Percentiles rank a stretch among this genome's conserved stretches.
Evolutionary conservation across 2,329 filamentous ascomycete genomes (phyloP).

Genomic region (Penicillium sp.): DNA sequence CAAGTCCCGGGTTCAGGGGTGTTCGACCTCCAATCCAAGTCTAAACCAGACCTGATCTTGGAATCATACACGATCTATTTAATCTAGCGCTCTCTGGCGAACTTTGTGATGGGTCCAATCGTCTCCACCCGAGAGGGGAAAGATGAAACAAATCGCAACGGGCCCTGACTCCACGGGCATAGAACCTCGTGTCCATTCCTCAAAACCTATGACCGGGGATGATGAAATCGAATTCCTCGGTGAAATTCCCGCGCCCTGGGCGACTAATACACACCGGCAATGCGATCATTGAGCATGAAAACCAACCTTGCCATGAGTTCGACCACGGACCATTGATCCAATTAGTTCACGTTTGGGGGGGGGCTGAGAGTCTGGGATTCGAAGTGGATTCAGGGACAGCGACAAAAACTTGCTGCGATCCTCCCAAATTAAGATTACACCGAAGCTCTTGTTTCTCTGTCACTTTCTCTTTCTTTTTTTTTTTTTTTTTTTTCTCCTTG

Average conservation of each 20-base stretch:
- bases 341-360: neutral
- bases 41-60: neutral
- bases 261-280: neutral
- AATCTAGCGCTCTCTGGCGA: conserved; percentile 8
- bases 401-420: conserved; percentile 16
- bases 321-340: neutral
- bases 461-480: neutral
- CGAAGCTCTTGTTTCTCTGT: neutral
- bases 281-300: conserved; percentile 9
- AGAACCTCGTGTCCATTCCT: neutral
- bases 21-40: neutral
- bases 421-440: conserved; percentile 15
- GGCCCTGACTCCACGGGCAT: neutral
- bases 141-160: conserved; percentile 13
- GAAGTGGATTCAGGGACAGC: conserved; percentile 11
- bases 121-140: conserved; percentile 1
- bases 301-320: neutral
- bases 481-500: neutral
- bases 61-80: conserved; percentile 11
- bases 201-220: neutral
- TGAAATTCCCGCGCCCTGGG: conserved; percentile 6
- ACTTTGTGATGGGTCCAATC: conserved; percentile 12
- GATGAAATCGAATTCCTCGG: neutral
- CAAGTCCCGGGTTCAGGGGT: conserved; percentile 4
- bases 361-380: conserved; percentile 5